Evolutionary conservation across 495 filamentous ascomycete genomes (phyloP).

Genomic region (Aspergillus nanangensis): DNA sequence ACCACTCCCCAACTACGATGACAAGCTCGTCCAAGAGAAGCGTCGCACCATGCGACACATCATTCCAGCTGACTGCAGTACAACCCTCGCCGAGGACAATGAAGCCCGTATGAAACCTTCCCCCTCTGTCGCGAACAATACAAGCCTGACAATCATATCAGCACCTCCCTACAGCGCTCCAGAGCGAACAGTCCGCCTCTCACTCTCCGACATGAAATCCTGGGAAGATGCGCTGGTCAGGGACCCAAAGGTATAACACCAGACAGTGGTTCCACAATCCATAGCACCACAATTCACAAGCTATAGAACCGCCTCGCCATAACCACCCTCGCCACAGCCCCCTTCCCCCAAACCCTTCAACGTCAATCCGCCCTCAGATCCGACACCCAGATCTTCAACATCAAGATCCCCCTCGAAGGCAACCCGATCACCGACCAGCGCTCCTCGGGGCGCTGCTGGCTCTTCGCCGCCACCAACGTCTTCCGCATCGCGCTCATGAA

Average conservation of each 20-base stretch:
- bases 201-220: constrained; percentile 9
- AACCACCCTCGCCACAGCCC: constrained; percentile 56
- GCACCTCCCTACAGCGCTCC: constrained; percentile 15
- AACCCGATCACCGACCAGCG: constrained; percentile 81
- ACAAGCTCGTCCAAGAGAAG: background rate
- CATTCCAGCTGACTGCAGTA: too few species aligned
- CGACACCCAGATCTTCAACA: constrained; percentile 76
- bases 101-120: constrained; percentile 4
- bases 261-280: too few species aligned
- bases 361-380: constrained; percentile 45
- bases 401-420: constrained; percentile 78
- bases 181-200: constrained; percentile 10
- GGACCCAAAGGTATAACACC: constrained; percentile 13
- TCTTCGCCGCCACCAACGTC: constrained; percentile 83
- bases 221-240: constrained; percentile 20
- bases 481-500: constrained; percentile 83
- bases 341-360: constrained; percentile 49
- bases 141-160: too few species aligned
- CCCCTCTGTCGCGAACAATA: too few species aligned
- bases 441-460: constrained; percentile 77
- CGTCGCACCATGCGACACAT: too few species aligned
- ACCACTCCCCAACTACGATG: background rate
- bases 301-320: constrained; percentile 61
- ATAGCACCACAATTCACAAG: too few species aligned
- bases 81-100: too few species aligned